Base-by-base conservation (phyloP, 1,284 basidiomycete genomes). In the Ganoderma lingzhi region DNA sequence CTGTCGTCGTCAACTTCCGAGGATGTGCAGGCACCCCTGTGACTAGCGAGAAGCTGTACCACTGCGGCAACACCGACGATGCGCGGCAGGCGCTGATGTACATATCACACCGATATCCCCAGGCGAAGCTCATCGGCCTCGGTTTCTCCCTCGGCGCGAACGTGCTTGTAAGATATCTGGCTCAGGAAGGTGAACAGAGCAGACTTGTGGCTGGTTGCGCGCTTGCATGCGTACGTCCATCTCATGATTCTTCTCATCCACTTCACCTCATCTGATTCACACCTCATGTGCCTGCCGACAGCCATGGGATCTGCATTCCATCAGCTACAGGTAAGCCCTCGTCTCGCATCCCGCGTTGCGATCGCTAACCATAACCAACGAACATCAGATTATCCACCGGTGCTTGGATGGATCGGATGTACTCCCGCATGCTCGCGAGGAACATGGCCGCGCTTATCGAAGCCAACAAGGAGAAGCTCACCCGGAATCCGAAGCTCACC, bases 141-240 rank as follows among this genome's bases (percentile, higher is more conserved):
- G 96, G 96, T 3, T 99, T 98, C 82, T 97, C 95, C 1, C 88
- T 99, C 59, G 97, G 97, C 62, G 94, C 96, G 44, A 95, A 95
- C 76, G 92, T 99, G 41, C 82, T 99, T 70, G 92, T 94, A 19
- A 88, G 95, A 71, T 98, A 98, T 80, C 83, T 97, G 64, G 96
- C 94, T 10, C 92, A 98, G 80, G 93, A 96, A 77, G 93, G 93
- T 9, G 85, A 87, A 17, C 74, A 83, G 6, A 93, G 91, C 68
- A 88, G 94, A n/a, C 81, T 99, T 19, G 84, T 84, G 59, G 89
- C 92, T 0, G 96, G 88, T 17, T 90, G 93, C 78, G 89, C 90
- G 30, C 82, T 99, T 28, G 96, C 88, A 73, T 95, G 93, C 80
- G 92, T 94, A 80, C 4, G 19, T 32, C 10, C 28, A 19, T 53